Conservation (phyloP, 768 basidiomycete species). For the Suillus alpinus region DNA sequence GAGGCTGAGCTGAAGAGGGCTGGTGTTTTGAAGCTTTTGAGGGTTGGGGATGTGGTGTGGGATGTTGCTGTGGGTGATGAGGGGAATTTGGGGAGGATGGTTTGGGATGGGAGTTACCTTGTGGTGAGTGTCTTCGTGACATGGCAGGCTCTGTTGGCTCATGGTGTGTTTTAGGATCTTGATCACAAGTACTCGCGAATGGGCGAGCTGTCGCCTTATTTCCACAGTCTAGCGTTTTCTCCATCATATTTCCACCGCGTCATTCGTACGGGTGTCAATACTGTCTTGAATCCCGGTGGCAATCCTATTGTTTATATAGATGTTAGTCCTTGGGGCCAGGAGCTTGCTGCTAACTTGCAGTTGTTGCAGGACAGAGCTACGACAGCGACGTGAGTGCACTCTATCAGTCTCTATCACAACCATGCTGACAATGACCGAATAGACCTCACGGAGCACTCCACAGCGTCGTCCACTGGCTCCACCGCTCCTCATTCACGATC, state of each 20-base stretch:
- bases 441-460: constrained; percentile 80
- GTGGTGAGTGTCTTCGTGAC: constrained; percentile 43
- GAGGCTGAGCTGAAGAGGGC: constrained; percentile 76
- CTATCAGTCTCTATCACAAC: background rate
- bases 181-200: constrained; percentile 77
- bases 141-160: constrained; percentile 4
- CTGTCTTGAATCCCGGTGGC: constrained; percentile 39
- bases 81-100: constrained; percentile 75
- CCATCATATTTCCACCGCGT: constrained; percentile 90
- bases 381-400: constrained; percentile 74
- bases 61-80: constrained; percentile 85
- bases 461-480: constrained; percentile 83
- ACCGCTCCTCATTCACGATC: constrained; percentile 74
- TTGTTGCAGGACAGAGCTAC: constrained; percentile 73
- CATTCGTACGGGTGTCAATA: constrained; percentile 51
- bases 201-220: constrained; percentile 77
- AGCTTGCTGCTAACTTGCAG: constrained; percentile 72
- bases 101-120: constrained; percentile 89
- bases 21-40: constrained; percentile 59
- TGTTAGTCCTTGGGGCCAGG: constrained; percentile 73
- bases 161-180: constrained; percentile 55
- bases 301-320: constrained; percentile 74
- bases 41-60: constrained; percentile 83
- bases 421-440: constrained; percentile 9
- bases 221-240: constrained; percentile 77